Conservation (phyloP, 805 yeast genomes). For the Kazachstania bromeliacearum region DNA sequence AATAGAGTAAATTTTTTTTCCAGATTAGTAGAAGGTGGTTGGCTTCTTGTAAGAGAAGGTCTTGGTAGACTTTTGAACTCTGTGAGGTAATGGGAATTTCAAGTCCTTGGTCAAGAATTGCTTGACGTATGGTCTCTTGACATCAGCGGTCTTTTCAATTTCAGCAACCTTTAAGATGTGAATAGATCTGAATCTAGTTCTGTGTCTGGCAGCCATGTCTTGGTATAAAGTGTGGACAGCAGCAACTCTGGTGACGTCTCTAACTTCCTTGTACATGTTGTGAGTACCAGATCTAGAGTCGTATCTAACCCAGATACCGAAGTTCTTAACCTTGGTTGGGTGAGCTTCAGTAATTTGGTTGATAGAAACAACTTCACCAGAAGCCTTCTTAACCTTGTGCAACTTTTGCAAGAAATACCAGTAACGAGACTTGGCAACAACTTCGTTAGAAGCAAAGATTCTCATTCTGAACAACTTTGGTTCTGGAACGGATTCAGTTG, state of each 20-base stretch:
- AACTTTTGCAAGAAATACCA: constrained; percentile 99
- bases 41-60: constrained; percentile 90
- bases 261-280: constrained; percentile 99
- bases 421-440: constrained; percentile 99
- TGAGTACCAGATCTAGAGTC: constrained; percentile 99
- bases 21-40: constrained; percentile 85
- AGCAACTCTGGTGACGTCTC: constrained; percentile 98
- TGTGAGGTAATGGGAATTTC: constrained; percentile 99
- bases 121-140: constrained; percentile 98
- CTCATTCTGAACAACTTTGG: constrained; percentile 99
- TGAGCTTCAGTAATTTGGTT: constrained; percentile 85
- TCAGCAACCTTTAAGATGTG: constrained; percentile 99
- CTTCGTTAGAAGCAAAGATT: constrained; percentile 97
- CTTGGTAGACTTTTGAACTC: constrained; percentile 84
- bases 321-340: constrained; percentile 99
- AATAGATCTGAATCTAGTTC: constrained; percentile 99
- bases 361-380: constrained; percentile 96
- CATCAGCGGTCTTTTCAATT: constrained; percentile 94
- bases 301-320: constrained; percentile 99
- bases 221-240: constrained; percentile 98
- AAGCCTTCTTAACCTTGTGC: constrained; percentile 99
- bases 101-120: constrained; percentile 92
- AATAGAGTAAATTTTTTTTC: constrained; percentile 4
- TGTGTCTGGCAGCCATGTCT: constrained; percentile 99
- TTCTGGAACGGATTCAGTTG: constrained; percentile 97